Percentiles rank a stretch among this genome's conserved stretches.
These are phyloP conservation scores for Phytophthora boehmeriae DNA, from an alignment of 352 stramenopile species.

Conservation along the genomic window DNA sequence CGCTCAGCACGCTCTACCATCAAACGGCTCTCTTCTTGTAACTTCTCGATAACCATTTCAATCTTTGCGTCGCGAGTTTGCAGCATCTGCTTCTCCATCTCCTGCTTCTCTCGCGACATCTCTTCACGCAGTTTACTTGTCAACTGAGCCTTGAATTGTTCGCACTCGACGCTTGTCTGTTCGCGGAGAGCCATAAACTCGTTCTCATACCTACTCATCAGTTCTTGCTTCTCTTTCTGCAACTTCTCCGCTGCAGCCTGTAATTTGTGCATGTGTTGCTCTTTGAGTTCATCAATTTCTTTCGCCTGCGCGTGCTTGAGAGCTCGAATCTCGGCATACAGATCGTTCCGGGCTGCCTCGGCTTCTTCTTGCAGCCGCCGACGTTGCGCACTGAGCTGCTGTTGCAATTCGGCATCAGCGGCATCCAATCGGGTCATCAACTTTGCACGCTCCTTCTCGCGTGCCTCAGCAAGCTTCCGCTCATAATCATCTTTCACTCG, in stretches of 20 bases:
- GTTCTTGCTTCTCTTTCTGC: conserved; percentile 70
- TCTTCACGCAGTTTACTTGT: conserved; percentile 60
- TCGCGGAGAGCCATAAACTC: conserved; percentile 60
- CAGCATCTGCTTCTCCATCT: conserved; percentile 75
- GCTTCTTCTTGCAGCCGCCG: conserved; percentile 74
- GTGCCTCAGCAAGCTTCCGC: conserved; percentile 66
- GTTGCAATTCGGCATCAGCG: conserved; percentile 77
- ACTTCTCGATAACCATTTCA: conserved; percentile 81
- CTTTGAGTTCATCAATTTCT: conserved; percentile 69
- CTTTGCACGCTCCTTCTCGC: conserved; percentile 79
- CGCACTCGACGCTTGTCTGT: conserved; percentile 64
- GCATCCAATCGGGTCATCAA: conserved; percentile 74
- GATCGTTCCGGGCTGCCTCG: conserved; percentile 62
- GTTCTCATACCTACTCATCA: conserved; percentile 64
- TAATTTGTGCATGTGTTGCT: conserved; percentile 43
- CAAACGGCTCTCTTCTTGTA: conserved; percentile 70
- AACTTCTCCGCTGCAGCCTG: conserved; percentile 41
- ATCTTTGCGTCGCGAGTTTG: conserved; percentile 78
- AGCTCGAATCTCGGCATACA: conserved; percentile 54
- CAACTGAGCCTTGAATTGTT: conserved; percentile 68
- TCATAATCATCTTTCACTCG: conserved; percentile 75
- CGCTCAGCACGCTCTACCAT: conserved; percentile 60
- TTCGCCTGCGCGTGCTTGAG: conserved; percentile 57
- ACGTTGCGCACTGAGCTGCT: conserved; percentile 75
- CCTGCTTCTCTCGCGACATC: conserved; percentile 60